A percentile compares a stretch with the other conserved stretches of the same genome.
phyloP scores from a whole-genome alignment of 352 stramenopile species.

The Phytophthora citricola region DNA sequence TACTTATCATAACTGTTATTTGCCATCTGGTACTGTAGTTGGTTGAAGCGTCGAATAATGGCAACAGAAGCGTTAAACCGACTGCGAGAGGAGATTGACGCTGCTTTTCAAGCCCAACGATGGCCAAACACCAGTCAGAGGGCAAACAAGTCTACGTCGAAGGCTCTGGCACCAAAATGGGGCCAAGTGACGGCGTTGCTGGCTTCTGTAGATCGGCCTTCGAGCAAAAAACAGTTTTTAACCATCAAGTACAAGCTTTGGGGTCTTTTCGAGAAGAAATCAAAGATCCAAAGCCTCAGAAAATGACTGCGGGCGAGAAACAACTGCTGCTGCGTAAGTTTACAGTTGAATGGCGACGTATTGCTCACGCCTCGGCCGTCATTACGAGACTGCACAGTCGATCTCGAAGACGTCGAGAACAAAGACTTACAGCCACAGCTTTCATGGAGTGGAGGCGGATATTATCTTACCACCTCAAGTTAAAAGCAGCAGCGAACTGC shows the following conservation, averaged over 20 bases:
- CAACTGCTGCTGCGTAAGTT: constrained; percentile 7
- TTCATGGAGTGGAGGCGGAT: constrained; percentile 19
- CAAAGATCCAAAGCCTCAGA: not conserved
- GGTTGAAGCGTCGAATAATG: not conserved
- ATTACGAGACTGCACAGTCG: constrained; percentile 21
- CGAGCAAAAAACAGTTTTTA: not conserved
- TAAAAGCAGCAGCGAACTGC: constrained; percentile 1
- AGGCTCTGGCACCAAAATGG: constrained; percentile 27
- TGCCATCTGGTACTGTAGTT: too few relatives aligned
- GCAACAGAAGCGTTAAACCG: constrained; percentile 24
- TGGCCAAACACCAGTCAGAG: not conserved
- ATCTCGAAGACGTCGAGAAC: constrained; percentile 17
- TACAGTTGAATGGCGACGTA: constrained; percentile 15
- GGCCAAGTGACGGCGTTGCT: constrained; percentile 34
- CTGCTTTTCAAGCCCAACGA: constrained; percentile 30
- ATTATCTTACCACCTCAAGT: not conserved
- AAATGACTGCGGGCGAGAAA: constrained; percentile 15
- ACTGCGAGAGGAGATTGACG: constrained; percentile 34
- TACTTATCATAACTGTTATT: constrained; percentile 1
- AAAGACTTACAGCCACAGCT: constrained; percentile 5
- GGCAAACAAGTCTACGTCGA: not conserved
- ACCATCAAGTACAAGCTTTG: not conserved
- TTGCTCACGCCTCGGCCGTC: not conserved
- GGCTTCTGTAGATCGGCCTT: constrained; percentile 25
- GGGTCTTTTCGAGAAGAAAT: not conserved